A percentile compares a stretch with the other conserved stretches of the same genome.
phyloP scores from a whole-genome alignment of 2,329 filamentous ascomycete species.

The Fusarium sp. region DNA sequence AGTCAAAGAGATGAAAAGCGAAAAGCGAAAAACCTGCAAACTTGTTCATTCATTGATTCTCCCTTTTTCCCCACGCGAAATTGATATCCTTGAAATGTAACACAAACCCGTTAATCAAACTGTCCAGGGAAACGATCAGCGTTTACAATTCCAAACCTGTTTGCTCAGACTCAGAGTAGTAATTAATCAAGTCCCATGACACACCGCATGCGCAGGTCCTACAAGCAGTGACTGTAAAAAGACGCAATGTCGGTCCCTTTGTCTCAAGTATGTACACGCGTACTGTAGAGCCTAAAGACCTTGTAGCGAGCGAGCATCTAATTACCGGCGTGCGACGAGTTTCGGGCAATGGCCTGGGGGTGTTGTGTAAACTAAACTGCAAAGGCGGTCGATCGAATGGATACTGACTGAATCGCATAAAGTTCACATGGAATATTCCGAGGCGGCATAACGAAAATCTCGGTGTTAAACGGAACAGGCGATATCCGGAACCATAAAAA shows the following conservation, averaged over 20 bases:
- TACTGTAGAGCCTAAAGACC: not conserved
- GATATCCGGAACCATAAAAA: conserved; percentile 12
- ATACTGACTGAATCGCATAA: not conserved
- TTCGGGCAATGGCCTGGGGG: conserved; percentile 10
- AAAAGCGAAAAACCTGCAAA: conserved; percentile 8
- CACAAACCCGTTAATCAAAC: conserved; percentile 12
- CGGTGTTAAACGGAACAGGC: not conserved
- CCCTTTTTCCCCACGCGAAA: not conserved
- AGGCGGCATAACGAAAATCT: not conserved
- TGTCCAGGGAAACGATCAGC: conserved; percentile 10
- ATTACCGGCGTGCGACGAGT: conserved; percentile 18
- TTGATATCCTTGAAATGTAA: conserved; percentile 16
- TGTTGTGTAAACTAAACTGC: not conserved
- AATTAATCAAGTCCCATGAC: conserved; percentile 2
- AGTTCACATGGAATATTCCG: not conserved
- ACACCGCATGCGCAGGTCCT: conserved; percentile 1
- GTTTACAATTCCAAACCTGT: conserved; percentile 4
- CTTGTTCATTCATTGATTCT: not conserved
- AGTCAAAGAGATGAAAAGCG: not conserved
- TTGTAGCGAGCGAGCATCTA: not conserved
- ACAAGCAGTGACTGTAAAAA: not conserved
- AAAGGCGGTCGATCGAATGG: not conserved
- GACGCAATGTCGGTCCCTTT: not conserved
- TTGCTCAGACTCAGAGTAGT: conserved; percentile 9
- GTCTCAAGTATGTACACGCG: not conserved